phyloP scores from a whole-genome alignment of 306 rosid genomes.

The Prunus kanzakura region DNA sequence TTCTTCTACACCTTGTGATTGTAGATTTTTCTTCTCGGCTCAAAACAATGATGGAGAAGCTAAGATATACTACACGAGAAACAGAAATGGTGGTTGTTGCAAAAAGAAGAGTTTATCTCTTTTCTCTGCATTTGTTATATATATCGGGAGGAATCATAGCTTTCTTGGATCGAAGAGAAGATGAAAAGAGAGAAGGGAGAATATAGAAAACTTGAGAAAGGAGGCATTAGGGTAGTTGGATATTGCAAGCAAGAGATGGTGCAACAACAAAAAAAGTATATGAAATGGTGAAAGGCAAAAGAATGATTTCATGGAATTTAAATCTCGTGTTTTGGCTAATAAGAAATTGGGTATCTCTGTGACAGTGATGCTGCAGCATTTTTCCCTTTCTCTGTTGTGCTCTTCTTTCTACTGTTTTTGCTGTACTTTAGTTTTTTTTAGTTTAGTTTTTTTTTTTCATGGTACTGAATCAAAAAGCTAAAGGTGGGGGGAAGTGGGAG shows the following conservation, averaged over 20 bases:
- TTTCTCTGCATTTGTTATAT: constrained; percentile 36
- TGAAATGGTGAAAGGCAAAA: constrained; percentile 49
- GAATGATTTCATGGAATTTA: constrained; percentile 41
- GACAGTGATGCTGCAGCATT: constrained; percentile 10
- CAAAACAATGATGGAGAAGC: constrained; percentile 41
- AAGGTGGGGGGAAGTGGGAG: constrained; percentile 18
- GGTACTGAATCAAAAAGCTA: constrained; percentile 65
- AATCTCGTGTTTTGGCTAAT: constrained; percentile 36
- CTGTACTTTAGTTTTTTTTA: neutral
- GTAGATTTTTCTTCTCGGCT: constrained; percentile 25
- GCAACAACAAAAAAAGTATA: constrained; percentile 28
- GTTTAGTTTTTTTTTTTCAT: constrained; percentile 20
- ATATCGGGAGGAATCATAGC: constrained; percentile 67
- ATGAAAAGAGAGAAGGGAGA: constrained; percentile 56
- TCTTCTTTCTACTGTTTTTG: constrained; percentile 51
- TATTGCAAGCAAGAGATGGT: constrained; percentile 81
- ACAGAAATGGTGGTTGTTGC: constrained; percentile 37
- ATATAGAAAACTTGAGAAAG: constrained; percentile 95
- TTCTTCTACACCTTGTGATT: constrained; percentile 24
- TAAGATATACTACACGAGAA: constrained; percentile 50
- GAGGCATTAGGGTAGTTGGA: constrained; percentile 73
- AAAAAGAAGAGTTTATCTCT: constrained; percentile 37
- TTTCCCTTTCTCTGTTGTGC: constrained; percentile 29
- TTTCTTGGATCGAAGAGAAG: constrained; percentile 71
- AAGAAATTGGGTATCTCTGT: neutral